phyloP scores from a whole-genome alignment of 768 basidiomycete genomes.

The Cantharellus anzutake region DNA sequence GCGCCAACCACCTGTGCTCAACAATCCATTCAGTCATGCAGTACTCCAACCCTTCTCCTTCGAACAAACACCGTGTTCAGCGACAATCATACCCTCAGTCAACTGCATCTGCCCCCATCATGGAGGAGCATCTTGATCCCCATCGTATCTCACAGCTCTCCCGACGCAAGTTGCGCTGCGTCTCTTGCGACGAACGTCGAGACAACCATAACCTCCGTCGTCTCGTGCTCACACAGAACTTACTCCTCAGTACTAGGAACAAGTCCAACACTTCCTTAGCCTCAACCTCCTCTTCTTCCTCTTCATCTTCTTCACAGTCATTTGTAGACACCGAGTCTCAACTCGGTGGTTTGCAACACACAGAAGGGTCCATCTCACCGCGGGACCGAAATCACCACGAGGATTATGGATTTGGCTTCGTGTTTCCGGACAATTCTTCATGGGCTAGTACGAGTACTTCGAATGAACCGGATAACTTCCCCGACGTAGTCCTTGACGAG shows the following conservation, averaged over 20 bases:
- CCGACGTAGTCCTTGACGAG: neutral
- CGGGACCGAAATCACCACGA: neutral
- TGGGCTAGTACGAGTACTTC: neutral
- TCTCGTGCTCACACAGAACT: constrained; percentile 1
- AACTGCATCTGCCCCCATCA: neutral
- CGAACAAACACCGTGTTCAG: neutral
- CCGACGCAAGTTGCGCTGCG: neutral
- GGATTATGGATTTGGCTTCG: neutral
- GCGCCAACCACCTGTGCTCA: neutral
- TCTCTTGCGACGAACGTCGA: neutral
- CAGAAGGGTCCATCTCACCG: no score
- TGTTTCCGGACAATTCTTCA: neutral
- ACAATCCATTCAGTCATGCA: neutral
- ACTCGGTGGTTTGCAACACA: no score
- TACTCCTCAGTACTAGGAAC: neutral
- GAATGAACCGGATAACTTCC: neutral
- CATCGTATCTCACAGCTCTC: neutral
- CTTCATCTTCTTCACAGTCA: neutral
- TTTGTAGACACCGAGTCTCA: no score
- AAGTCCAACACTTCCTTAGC: neutral
- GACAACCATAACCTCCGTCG: constrained; percentile 1
- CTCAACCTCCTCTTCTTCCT: neutral
- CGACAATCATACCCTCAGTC: neutral
- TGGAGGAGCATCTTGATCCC: neutral
- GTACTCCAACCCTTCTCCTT: neutral